Base-by-base conservation (phyloP, 164 flowering plant species). In the Berberis vulgaris region DNA sequence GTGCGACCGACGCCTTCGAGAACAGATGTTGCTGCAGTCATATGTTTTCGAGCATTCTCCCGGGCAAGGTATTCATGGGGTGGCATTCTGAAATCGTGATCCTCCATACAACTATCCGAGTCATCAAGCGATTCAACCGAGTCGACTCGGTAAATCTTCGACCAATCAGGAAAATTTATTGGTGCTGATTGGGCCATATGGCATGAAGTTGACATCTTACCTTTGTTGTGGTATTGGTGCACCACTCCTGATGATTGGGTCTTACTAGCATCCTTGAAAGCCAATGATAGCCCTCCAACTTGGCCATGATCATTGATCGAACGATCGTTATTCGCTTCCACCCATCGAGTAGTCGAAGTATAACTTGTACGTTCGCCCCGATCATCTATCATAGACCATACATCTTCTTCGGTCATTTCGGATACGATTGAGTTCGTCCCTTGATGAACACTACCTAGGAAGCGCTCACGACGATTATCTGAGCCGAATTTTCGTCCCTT, bases 51-150 rank as follows among this genome's bases (percentile, higher is more conserved):
- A 0, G 26, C 26, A 26, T 76, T 66, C 67, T 74, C 82, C 46
- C 89, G 86, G 10, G 97, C 96, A 68, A 89, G 53, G 73, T 86
- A 92, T 82, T 84, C 98, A 72, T 92, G 98, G 6, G 98, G 98
- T 3, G 98, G 98, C 0, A 87, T 71, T 74, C 81, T 65, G 64
- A 82, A 89, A 50, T 69, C 62, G 7, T 74, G 83, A 2, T 44
- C 45, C 2, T 78, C 83, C 64, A 26, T 10, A 7, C 65, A 73
- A 9, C 80, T 88, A 13, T 81, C 87, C 58, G 76, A 72, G 60
- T 82, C 89, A 43, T 72, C 82, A 53, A 81, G 41, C 62, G 96
- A 86, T 78, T 82, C 96, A 42, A 72, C 77, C 65, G 92, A 87
- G 70, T 81, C 79, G 4, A 80, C 92, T 39, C 85, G 83, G 43